phyloP scores from a whole-genome alignment of 768 basidiomycete genomes.

The Chalciporus pseudorubinellus region DNA sequence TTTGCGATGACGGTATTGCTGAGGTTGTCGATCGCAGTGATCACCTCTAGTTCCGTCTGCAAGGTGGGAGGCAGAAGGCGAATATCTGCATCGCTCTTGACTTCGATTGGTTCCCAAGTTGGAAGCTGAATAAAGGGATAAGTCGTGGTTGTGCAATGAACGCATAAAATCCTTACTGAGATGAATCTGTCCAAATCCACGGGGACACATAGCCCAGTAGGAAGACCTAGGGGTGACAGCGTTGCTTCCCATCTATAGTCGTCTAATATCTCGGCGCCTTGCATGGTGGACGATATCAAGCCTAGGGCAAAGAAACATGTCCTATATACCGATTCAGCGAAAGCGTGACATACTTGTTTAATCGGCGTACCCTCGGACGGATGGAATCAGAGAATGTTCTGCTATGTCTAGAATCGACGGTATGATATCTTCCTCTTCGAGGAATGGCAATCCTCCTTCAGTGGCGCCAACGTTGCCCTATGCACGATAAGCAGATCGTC shows the following conservation, averaged over 20 bases:
- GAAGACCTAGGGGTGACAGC: conserved; percentile 75
- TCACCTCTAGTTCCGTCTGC: conserved; percentile 75
- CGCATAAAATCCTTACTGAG: conserved; percentile 49
- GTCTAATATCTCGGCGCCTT: conserved; percentile 90
- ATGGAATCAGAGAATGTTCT: conserved; percentile 83
- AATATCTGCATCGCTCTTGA: conserved; percentile 33
- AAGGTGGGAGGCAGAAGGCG: conserved; percentile 64
- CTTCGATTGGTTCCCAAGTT: conserved; percentile 50
- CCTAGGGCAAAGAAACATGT: conserved; percentile 97
- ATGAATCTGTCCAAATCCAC: conserved; percentile 79
- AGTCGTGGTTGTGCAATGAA: conserved; percentile 2
- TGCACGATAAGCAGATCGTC: neutral
- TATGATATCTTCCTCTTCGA: conserved; percentile 94
- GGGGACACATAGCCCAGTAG: conserved; percentile 91
- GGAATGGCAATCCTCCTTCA: conserved; percentile 85
- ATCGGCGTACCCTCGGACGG: conserved; percentile 82
- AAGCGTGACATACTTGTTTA: neutral
- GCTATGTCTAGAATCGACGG: conserved; percentile 89
- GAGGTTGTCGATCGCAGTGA: conserved; percentile 89
- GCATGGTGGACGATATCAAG: conserved; percentile 84
- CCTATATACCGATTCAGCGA: conserved; percentile 41
- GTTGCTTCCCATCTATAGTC: conserved; percentile 95
- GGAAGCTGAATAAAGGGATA: conserved; percentile 54
- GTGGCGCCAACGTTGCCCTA: conserved; percentile 95
- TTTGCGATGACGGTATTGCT: conserved; percentile 96